Conservation (phyloP, 257 asterid genomes). For the Echium plantagineum region DNA sequence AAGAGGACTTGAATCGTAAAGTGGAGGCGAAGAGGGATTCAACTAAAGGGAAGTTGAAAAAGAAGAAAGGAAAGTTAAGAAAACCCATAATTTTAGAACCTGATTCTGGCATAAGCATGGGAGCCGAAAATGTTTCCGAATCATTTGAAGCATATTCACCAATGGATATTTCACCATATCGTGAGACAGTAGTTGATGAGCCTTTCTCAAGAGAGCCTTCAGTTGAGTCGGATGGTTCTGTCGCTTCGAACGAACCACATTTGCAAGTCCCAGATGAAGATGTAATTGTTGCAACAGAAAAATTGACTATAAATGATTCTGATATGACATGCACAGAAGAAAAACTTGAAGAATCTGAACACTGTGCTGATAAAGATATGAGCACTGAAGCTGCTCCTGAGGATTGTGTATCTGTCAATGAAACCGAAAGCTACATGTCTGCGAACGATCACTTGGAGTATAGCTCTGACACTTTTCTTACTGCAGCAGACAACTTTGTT, state of each 20-base stretch:
- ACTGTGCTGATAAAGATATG: constrained; percentile 20
- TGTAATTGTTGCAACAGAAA: constrained; percentile 38
- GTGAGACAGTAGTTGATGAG: constrained; percentile 39
- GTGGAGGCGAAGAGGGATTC: constrained; percentile 51
- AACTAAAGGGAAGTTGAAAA: constrained; percentile 46
- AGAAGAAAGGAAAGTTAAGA: constrained; percentile 67
- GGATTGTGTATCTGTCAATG: constrained; percentile 62
- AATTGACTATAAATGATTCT: constrained; percentile 31
- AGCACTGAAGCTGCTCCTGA: constrained; percentile 39
- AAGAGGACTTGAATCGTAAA: constrained; percentile 39
- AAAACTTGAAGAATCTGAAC: constrained; percentile 20
- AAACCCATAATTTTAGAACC: constrained; percentile 33
- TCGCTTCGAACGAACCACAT: constrained; percentile 17
- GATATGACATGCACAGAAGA: constrained; percentile 22
- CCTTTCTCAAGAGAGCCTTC: constrained; percentile 56
- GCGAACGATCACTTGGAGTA: constrained; percentile 79
- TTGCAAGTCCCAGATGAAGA: constrained; percentile 29
- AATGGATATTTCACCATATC: constrained; percentile 88
- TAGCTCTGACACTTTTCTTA: constrained; percentile 54
- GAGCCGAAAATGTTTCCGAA: constrained; percentile 30
- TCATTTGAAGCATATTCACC: constrained; percentile 72
- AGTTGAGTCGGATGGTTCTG: constrained; percentile 57
- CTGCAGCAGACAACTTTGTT: constrained; percentile 40
- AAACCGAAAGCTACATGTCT: constrained; percentile 83
- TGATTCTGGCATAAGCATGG: constrained; percentile 33